Conservation (phyloP, 176 grass and related monocot species). For the Tuctoria greenei region DNA sequence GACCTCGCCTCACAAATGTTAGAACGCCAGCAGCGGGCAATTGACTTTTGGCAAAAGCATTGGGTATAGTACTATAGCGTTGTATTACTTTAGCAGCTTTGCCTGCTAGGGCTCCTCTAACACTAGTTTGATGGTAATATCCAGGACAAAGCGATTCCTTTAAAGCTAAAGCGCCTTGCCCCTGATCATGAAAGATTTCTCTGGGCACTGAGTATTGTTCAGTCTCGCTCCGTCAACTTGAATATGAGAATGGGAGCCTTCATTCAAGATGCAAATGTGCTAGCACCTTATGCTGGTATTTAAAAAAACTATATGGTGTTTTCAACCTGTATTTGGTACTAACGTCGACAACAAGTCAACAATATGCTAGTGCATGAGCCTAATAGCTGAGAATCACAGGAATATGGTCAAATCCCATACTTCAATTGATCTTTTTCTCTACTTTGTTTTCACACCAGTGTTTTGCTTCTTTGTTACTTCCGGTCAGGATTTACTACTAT, state of each 20-base stretch:
- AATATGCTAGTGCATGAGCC: neutral
- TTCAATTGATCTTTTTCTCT: neutral
- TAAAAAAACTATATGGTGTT: neutral
- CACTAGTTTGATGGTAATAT: conserved; percentile 35
- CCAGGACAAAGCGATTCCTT: conserved; percentile 71
- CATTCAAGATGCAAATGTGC: conserved; percentile 77
- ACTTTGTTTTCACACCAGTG: conserved; percentile 11
- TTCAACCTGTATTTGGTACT: neutral
- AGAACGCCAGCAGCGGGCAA: conserved; percentile 55
- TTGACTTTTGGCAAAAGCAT: conserved; percentile 97
- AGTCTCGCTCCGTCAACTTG: conserved; percentile 70
- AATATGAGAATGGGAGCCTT: conserved; percentile 85
- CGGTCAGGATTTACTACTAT: neutral
- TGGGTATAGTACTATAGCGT: conserved; percentile 74
- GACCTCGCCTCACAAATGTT: conserved; percentile 72
- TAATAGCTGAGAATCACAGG: neutral
- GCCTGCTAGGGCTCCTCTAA: conserved; percentile 30
- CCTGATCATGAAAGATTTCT: conserved; percentile 87
- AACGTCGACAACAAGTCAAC: no score
- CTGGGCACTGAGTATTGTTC: conserved; percentile 83
- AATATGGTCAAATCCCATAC: neutral
- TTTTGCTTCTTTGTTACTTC: neutral
- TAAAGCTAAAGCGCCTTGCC: conserved; percentile 92
- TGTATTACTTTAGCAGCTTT: conserved; percentile 39
- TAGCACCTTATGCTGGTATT: conserved; percentile 94